A percentile compares a stretch with the other conserved stretches of the same genome.
Conservation (phyloP, 2,329 filamentous ascomycete species). For the Neopestalotiopsis rosae region DNA sequence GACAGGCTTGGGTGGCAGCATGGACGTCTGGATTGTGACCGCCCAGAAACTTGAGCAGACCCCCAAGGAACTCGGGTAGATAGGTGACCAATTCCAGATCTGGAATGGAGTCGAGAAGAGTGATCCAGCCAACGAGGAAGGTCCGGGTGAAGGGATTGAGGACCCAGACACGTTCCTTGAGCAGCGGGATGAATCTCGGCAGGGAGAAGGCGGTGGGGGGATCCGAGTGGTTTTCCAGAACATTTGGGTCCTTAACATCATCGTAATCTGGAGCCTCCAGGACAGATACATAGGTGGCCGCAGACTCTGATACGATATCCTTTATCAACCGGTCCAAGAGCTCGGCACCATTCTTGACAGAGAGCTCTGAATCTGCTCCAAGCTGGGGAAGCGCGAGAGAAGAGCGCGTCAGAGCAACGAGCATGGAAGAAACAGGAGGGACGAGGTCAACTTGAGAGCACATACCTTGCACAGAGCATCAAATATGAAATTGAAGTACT, state of each 20-base stretch:
- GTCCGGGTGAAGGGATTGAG: conserved; percentile 93
- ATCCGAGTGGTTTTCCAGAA: conserved; percentile 47
- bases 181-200: conserved; percentile 85
- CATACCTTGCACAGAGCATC: conserved; percentile 93
- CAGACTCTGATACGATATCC: conserved; percentile 94
- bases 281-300: conserved; percentile 91
- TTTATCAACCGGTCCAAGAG: conserved; percentile 93
- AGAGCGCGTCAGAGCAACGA: neutral
- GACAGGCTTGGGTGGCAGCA: conserved; percentile 83
- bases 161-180: conserved; percentile 93
- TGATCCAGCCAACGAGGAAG: conserved; percentile 96
- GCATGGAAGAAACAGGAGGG: neutral
- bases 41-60: conserved; percentile 88
- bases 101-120: conserved; percentile 91
- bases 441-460: conserved; percentile 18
- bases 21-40: conserved; percentile 95
- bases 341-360: conserved; percentile 97
- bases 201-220: conserved; percentile 91
- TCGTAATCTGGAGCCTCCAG: conserved; percentile 66
- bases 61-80: conserved; percentile 88
- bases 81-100: conserved; percentile 94
- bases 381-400: conserved; percentile 60
- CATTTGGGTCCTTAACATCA: conserved; percentile 47
- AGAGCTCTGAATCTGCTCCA: conserved; percentile 92
- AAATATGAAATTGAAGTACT: conserved; percentile 99